Evolutionary conservation across 495 filamentous ascomycete species (phyloP).

Genomic region (Podospora sp.): DNA sequence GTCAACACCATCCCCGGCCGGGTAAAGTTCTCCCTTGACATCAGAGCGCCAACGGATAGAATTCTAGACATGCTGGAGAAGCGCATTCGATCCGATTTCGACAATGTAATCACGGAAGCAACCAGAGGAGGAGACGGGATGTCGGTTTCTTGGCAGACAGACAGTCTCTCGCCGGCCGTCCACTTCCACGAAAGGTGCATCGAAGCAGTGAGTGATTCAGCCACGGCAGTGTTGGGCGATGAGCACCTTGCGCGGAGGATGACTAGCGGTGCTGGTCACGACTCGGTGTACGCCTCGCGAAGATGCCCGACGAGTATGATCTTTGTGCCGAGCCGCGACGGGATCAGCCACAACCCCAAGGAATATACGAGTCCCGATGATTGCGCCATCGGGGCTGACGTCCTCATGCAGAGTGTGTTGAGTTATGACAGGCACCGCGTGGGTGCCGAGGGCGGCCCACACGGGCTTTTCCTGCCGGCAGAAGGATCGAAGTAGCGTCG

Average conservation of each 20-base stretch:
- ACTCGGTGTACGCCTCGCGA: conserved; percentile 48
- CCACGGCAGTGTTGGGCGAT: conserved; percentile 51
- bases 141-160: conserved; percentile 40
- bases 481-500: too few relatives aligned
- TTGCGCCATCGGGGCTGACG: conserved; percentile 40
- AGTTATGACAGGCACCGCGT: conserved; percentile 42
- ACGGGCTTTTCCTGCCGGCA: too few relatives aligned
- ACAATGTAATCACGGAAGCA: conserved; percentile 30
- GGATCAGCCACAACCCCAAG: conserved; percentile 51
- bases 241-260: conserved; percentile 49
- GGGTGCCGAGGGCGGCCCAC: not conserved
- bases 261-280: conserved; percentile 62
- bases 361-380: conserved; percentile 53
- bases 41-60: conserved; percentile 63
- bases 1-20: conserved; percentile 76
- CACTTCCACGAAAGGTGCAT: conserved; percentile 74
- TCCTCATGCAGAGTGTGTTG: conserved; percentile 43
- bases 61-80: conserved; percentile 58
- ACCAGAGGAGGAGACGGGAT: conserved; percentile 38
- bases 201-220: conserved; percentile 63
- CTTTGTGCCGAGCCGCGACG: conserved; percentile 52
- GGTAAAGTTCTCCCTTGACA: conserved; percentile 72
- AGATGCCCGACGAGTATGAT: conserved; percentile 54
- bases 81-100: conserved; percentile 35
- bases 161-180: conserved; percentile 66